Base-by-base conservation (phyloP, 306 rosid genomes). In the Cicer pinnatifidum region DNA sequence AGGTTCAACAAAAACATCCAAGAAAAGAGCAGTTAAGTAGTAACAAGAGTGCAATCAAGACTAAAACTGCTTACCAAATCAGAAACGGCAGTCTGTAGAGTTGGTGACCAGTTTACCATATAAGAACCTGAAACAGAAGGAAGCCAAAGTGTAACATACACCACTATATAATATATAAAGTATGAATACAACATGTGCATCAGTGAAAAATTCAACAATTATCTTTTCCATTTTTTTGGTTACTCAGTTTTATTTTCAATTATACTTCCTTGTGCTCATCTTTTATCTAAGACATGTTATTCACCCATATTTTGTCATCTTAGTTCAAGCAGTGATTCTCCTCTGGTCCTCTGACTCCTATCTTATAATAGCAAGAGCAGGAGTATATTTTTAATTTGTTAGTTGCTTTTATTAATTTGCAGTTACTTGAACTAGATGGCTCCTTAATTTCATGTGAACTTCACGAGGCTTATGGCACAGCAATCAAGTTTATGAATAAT, bases 101-200 rank as follows among this genome's bases (percentile, higher is more conserved):
- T 70, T 38, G 98, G 98, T 82, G 98, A 89, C 98, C 98, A 93
- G 82, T 93, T 93, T 63, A 93, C 98, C 92, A 93, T 88, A 80
- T 93, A 93, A 39, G 98, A 91, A 63, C 97, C 98, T 93, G 73
- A 71, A 84, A 37, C 53, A 53, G 12, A 40, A 38, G 53, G 54
- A 76, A 65, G 64, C 11, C 46, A 44, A 56, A 69, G 41, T 28
- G 61, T 41, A 11, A 70, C 5, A 60, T 53, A 80, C 62, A 68
- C 48, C 53, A 46, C 62, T 15, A 37, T 39, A 70, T 28, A 60
- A 75, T 45, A 11, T 44, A 45, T 58, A 39, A 71, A 52, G 45
- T 47, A 33, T 52, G 69, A 72, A 33, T 6, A 47, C 40, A 52
- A 47, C 28, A 41, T 45, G 43, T 47, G 51, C 19, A 6, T n/a